Evolutionary conservation across 768 basidiomycete genomes (phyloP).

Genomic region (Boletus coccyginus): DNA sequence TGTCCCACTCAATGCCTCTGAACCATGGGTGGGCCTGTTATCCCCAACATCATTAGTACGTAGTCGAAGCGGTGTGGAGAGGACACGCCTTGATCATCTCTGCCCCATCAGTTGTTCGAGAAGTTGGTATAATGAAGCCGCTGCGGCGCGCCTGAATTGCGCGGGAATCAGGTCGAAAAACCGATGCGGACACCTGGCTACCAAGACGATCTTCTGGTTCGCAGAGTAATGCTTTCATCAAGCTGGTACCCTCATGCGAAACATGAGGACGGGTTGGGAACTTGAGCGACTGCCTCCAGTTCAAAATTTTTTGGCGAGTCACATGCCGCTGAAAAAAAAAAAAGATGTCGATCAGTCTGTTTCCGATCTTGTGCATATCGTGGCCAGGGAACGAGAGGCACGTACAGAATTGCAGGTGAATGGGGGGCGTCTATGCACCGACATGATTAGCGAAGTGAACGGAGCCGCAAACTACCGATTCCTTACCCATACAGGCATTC

Average conservation of each 20-base stretch:
- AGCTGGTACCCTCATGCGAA: constrained; percentile 81
- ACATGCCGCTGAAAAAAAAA: constrained; percentile 67
- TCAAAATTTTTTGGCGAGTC: constrained; percentile 95
- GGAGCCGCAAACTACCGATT: constrained; percentile 26
- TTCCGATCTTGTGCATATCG: constrained; percentile 21
- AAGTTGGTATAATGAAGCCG: constrained; percentile 56
- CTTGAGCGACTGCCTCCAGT: constrained; percentile 86
- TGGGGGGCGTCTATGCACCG: constrained; percentile 72
- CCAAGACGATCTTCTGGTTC: constrained; percentile 95
- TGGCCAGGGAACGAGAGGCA: constrained; percentile 15
- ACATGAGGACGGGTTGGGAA: constrained; percentile 84
- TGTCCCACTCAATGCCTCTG: constrained; percentile 84
- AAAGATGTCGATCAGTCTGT: constrained; percentile 11
- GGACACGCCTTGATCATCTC: constrained; percentile 76
- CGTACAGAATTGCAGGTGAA: constrained; percentile 93
- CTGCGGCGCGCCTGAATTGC: constrained; percentile 73
- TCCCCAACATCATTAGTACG: constrained; percentile 16
- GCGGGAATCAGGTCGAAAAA: constrained; percentile 74
- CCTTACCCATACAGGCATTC: constrained; percentile 90
- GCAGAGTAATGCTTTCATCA: constrained; percentile 88
- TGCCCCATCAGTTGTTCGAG: constrained; percentile 74
- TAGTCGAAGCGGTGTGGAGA: constrained; percentile 16
- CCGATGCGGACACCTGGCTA: constrained; percentile 64
- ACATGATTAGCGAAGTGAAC: constrained; percentile 22
- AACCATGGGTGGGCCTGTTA: constrained; percentile 85